Evolutionary conservation across 1,139 yeast genomes (phyloP), one percentile per base, ranked within the genome.

Genomic region (Debaryomyces sp.): DNA sequence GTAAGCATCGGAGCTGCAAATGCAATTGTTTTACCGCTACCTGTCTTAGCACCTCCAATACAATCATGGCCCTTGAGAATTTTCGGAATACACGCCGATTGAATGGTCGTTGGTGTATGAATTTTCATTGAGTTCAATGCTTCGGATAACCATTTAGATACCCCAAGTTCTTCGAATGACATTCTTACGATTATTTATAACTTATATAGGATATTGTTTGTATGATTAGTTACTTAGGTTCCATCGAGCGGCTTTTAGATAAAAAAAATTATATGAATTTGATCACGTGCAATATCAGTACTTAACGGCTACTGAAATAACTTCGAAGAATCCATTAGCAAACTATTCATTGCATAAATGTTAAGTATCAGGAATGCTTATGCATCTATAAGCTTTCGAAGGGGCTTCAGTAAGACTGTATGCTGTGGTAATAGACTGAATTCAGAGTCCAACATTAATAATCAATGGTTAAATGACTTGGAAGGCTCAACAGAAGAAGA

Each of bases 41-140:
- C 99, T 0, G 99, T 94, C 67, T 89, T 89, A 39, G 99, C 99
- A 34, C 99, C 99, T 45, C 99, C 99, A 44, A 94, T 94, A 66
- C 97, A 92, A 66, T 92, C 97, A 57, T 85, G 81, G 8, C 96
- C 97, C 33, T 75, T 76, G 41, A 94, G 66, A 51, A 94, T 89
- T 50, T 87, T 81, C 0, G 98, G 98, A 43, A 94, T 94, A 64
- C 97, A 91, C 2, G 91, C 91, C 5, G 76, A 63, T 65, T 94
- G 99, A 70, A 94, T 92, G 24, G 84, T 81, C 0, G 98, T 89
- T 1, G 99, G 99, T 6, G 80, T 76, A 36, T 78, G 74, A 45
- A 94, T 94, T 54, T 86, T 85, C 95, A 94, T 90, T 18, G 96
- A 83, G 0, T 72, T 69, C 5, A 94, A 78, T 0, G 97, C 80